Evolutionary conservation across 768 basidiomycete genomes (phyloP).

Genomic region (Hypsizygus marmoreus): DNA sequence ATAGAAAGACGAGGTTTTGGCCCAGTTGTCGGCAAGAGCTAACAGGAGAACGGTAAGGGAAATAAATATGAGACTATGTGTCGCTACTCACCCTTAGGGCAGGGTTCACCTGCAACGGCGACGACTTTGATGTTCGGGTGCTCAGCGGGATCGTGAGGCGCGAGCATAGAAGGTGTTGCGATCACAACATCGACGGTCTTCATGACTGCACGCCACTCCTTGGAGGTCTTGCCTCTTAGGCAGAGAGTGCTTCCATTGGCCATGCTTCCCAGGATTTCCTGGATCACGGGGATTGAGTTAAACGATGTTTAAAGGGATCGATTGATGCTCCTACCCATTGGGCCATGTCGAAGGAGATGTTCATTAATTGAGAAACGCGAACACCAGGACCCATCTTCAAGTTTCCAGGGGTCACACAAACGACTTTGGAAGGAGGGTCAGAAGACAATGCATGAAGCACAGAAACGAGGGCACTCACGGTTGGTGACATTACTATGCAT

Average conservation of each 20-base stretch:
- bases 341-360: slow-evolving; percentile 67
- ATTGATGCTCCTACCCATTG: slow-evolving; percentile 44
- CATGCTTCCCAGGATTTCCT: slow-evolving; percentile 57
- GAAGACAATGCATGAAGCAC: not conserved
- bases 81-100: slow-evolving; percentile 41
- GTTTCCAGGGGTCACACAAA: slow-evolving; percentile 49
- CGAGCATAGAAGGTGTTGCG: slow-evolving; percentile 53
- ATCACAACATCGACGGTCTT: slow-evolving; percentile 55
- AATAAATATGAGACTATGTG: not conserved
- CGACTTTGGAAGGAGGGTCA: slow-evolving; percentile 23
- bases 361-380: slow-evolving; percentile 61
- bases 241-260: slow-evolving; percentile 54
- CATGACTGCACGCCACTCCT: slow-evolving; percentile 50
- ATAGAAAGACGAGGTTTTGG: slow-evolving; percentile 39
- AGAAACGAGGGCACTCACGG: slow-evolving; percentile 39
- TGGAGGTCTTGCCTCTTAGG: slow-evolving; percentile 51
- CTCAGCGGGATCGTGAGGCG: slow-evolving; percentile 45
- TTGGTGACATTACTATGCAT: slow-evolving; percentile 60
- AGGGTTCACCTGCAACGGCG: slow-evolving; percentile 53
- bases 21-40: slow-evolving; percentile 46
- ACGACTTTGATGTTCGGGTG: slow-evolving; percentile 53
- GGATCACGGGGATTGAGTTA: slow-evolving; percentile 40
- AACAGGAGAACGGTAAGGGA: not conserved
- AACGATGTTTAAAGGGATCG: slow-evolving; percentile 30
- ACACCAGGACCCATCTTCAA: slow-evolving; percentile 55